These are phyloP conservation scores for Funneliformis geosporum DNA, from an alignment of 192 early-diverging fungal species.

Conservation along the genomic window DNA sequence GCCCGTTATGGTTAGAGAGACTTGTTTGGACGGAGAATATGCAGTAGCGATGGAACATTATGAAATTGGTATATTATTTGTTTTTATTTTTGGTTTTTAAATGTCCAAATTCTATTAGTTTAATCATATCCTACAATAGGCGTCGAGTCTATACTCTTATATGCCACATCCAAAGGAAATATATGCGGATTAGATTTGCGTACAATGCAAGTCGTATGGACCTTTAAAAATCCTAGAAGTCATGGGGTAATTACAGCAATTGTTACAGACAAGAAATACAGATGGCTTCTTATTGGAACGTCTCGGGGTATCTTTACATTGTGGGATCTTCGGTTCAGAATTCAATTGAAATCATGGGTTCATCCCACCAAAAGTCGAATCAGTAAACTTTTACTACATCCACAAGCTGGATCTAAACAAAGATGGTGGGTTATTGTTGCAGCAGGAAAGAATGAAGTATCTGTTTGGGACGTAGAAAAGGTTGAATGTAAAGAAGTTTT, in stretches of 20 bases:
- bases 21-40: conserved; percentile 60
- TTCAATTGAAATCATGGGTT: conserved; percentile 70
- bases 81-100: neutral
- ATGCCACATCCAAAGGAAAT: conserved; percentile 69
- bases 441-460: conserved; percentile 72
- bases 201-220: conserved; percentile 70
- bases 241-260: conserved; percentile 70
- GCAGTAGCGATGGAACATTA: conserved; percentile 67
- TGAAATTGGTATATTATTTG: conserved; percentile 52
- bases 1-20: conserved; percentile 56
- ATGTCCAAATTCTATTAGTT: neutral
- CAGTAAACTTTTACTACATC: conserved; percentile 53
- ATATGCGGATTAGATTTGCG: conserved; percentile 73
- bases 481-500: conserved; percentile 71
- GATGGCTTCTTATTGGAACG: conserved; percentile 75
- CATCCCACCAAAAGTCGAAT: conserved; percentile 72
- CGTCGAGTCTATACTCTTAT: conserved; percentile 64
- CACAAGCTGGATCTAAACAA: conserved; percentile 46
- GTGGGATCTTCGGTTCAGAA: conserved; percentile 77
- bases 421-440: conserved; percentile 57
- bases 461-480: conserved; percentile 81
- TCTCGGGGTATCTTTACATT: conserved; percentile 74
- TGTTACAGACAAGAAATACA: conserved; percentile 57
- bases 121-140: conserved; percentile 18
- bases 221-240: conserved; percentile 53